phyloP scores from a whole-genome alignment of 345 rosid genomes.

The Populus alba region DNA sequence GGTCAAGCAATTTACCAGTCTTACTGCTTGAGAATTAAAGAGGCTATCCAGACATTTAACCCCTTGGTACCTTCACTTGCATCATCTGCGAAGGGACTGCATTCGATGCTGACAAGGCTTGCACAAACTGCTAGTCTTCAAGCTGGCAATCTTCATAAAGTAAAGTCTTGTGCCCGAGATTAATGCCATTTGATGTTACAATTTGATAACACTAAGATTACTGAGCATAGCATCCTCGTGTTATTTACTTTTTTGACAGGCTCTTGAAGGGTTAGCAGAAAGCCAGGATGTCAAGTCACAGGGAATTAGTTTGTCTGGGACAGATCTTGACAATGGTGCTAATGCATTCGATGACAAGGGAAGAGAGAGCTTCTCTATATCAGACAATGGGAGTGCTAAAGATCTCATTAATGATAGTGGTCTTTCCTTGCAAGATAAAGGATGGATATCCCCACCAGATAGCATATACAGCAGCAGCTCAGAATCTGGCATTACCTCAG shows the following conservation, averaged over 20 bases:
- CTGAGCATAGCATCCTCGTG: background rate
- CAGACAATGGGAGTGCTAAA: constrained; percentile 40
- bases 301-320: constrained; percentile 47
- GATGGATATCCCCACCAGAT: constrained; percentile 86
- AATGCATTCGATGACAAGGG: constrained; percentile 42
- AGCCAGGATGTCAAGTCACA: constrained; percentile 63
- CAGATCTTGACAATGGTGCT: constrained; percentile 43
- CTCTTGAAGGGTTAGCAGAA: constrained; percentile 71
- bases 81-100: constrained; percentile 58
- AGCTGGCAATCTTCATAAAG: constrained; percentile 84
- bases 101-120: constrained; percentile 62
- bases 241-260: constrained; percentile 33
- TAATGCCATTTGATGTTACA: constrained; percentile 4
- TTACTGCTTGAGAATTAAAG: constrained; percentile 66
- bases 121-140: constrained; percentile 84
- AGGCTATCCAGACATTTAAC: constrained; percentile 61
- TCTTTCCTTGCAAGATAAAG: constrained; percentile 53
- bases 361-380: constrained; percentile 39
- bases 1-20: constrained; percentile 93
- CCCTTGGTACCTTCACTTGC: constrained; percentile 56
- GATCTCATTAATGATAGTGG: constrained; percentile 35
- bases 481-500: constrained; percentile 42
- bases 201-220: background rate
- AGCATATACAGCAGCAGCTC: constrained; percentile 55
- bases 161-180: constrained; percentile 28